Base-by-base conservation (phyloP, 805 yeast genomes). In the Saturnispora galanensis region DNA sequence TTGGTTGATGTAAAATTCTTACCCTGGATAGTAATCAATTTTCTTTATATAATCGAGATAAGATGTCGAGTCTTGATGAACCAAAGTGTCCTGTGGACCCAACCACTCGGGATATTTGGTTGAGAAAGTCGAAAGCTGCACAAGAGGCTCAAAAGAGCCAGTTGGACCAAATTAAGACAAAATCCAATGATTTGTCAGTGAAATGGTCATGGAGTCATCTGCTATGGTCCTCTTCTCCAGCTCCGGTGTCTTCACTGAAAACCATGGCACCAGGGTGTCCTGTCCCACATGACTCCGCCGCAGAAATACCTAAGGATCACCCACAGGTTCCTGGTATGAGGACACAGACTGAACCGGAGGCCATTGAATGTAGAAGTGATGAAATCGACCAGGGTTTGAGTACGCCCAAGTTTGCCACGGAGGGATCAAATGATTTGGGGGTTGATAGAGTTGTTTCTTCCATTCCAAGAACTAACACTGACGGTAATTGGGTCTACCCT, bases 401-500 rank as follows among this genome's bases (percentile, higher is more conserved):
- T 10, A 49, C 56, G 0, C 67, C 71, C 5, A 44, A 51, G 0
- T 60, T 64, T 40, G 39, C 49, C 9, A 38, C 33, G 3, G 37
- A 40, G 1, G 65, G 71, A 1, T 50, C 67, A 35, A 66, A 68
- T 0, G 56, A 63, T 1, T 65, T 88, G 31, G 83, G 94, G 0
- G 74, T 73, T n/a, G 85, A 81, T 1, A 68, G 96, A 49, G 90
- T 81, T 53, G 64, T 83, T 4, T 79, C 89, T 9, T 74, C 94
- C 3, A 89, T 89, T 35, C 97, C 96, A 39, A 67, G 95, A 42
- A 82, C 94, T 1, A 81, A 76, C 3, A 57, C 75, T 1, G 69
- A 69, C 12, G 54, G 71, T 0, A 84, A 89, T 65, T 90, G 98
- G 98, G 73, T 90, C 1, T 90, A 90, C 59, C 98, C 98, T 8